These are phyloP conservation scores for Pisolithus sp. DNA, from an alignment of 768 basidiomycete genomes.

Conservation along the genomic window DNA sequence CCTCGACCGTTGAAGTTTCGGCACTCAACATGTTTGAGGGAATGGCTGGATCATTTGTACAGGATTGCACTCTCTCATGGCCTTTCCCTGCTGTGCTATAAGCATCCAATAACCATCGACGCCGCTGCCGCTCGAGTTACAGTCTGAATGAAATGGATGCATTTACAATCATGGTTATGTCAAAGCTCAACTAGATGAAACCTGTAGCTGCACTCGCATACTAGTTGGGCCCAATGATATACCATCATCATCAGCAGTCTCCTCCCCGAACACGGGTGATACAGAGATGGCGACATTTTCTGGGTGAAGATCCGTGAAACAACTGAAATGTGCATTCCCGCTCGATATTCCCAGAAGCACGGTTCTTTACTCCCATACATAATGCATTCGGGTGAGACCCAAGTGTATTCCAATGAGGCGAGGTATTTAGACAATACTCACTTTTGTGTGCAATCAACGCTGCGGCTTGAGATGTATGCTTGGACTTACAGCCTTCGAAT, in stretches of 20 bases:
- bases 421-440: too few relatives aligned
- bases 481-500: too few relatives aligned
- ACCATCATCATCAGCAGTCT: conserved; percentile 42
- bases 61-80: conserved; percentile 43
- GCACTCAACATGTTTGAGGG: conserved; percentile 33
- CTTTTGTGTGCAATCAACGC: too few relatives aligned
- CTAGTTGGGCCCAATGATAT: conserved; percentile 23
- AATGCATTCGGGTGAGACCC: too few relatives aligned
- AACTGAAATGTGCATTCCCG: too few relatives aligned
- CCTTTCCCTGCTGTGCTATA: conserved; percentile 38
- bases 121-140: conserved; percentile 19
- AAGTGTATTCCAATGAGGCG: too few relatives aligned
- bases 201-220: conserved; percentile 23
- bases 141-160: conserved; percentile 31
- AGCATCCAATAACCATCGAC: conserved; percentile 35
- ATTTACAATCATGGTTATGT: conserved; percentile 37
- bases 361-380: too few relatives aligned
- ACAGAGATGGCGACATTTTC: too few relatives aligned
- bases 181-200: conserved; percentile 40
- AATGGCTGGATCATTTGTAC: conserved; percentile 34
- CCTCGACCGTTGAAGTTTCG: conserved; percentile 24
- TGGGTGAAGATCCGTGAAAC: conserved; percentile 19
- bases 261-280: conserved; percentile 20
- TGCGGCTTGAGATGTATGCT: too few relatives aligned
- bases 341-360: too few relatives aligned